Conservation (phyloP, 768 basidiomycete genomes). For the Asterophora parasitica region DNA sequence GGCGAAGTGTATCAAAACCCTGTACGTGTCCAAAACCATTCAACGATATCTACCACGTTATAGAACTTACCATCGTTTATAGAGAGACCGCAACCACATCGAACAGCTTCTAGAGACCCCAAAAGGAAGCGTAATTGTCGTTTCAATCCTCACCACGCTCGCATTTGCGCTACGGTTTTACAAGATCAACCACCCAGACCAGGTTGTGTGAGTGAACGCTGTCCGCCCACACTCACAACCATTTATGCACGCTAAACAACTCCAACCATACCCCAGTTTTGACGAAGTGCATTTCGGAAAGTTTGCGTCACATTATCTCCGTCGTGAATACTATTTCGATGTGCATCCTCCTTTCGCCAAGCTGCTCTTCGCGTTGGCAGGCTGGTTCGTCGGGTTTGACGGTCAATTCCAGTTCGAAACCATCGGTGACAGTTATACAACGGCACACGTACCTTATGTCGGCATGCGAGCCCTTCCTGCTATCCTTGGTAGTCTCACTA, state of each 20-base stretch:
- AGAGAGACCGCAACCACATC: slow-evolving; percentile 54
- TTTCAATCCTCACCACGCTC: slow-evolving; percentile 60
- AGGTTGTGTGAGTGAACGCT: slow-evolving; percentile 72
- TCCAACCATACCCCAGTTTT: slow-evolving; percentile 48
- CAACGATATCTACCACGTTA: background rate
- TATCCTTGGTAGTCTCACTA: slow-evolving; percentile 82
- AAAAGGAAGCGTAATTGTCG: slow-evolving; percentile 57
- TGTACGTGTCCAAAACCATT: slow-evolving; percentile 28
- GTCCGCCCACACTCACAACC: background rate
- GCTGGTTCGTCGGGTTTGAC: slow-evolving; percentile 96
- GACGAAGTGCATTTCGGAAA: slow-evolving; percentile 99
- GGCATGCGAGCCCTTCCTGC: slow-evolving; percentile 93
- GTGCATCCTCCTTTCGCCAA: slow-evolving; percentile 98
- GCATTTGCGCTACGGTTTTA: slow-evolving; percentile 87
- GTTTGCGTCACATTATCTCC: slow-evolving; percentile 93
- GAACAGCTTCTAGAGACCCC: slow-evolving; percentile 62
- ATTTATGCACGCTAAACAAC: background rate
- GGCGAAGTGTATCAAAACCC: slow-evolving; percentile 45
- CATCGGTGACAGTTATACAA: slow-evolving; percentile 91
- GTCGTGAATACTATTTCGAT: slow-evolving; percentile 96
- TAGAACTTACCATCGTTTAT: slow-evolving; percentile 8
- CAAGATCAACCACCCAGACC: slow-evolving; percentile 92
- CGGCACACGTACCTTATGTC: slow-evolving; percentile 85
- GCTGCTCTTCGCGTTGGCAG: slow-evolving; percentile 87
- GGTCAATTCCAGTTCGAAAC: slow-evolving; percentile 91